Evolutionary conservation across 345 rosid genomes (phyloP).

Genomic region (Ceriops zippeliana): DNA sequence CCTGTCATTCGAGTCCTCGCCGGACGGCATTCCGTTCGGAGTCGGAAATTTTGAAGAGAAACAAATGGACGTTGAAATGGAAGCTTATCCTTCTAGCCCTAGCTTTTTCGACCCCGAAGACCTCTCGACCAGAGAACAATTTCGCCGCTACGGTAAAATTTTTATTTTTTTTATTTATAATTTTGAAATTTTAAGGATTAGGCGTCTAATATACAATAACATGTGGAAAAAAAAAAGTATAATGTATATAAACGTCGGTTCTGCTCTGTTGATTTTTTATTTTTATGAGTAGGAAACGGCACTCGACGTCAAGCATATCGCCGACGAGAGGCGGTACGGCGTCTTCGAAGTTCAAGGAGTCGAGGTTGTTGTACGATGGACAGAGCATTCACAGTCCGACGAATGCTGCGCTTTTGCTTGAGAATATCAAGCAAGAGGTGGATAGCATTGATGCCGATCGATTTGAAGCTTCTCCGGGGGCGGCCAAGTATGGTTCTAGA

Average conservation of each 20-base stretch:
- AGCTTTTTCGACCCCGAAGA: slow-evolving; percentile 65
- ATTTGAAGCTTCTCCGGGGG: slow-evolving; percentile 41
- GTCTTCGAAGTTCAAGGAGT: slow-evolving; percentile 54
- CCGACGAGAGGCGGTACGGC: slow-evolving; percentile 46
- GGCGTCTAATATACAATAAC: not conserved
- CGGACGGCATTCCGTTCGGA: not conserved
- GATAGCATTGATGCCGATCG: slow-evolving; percentile 48
- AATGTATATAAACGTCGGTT: not conserved
- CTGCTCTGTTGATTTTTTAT: not conserved
- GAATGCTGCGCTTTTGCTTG: slow-evolving; percentile 86
- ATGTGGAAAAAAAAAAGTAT: no score
- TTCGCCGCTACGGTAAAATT: slow-evolving; percentile 75
- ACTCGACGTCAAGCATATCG: slow-evolving; percentile 50
- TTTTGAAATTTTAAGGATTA: not conserved
- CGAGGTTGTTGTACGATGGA: slow-evolving; percentile 72
- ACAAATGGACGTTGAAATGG: slow-evolving; percentile 72
- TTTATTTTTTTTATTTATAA: not conserved
- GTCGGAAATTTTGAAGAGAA: not conserved
- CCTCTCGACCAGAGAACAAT: slow-evolving; percentile 63
- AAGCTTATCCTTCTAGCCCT: slow-evolving; percentile 46
- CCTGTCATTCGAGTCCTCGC: not conserved
- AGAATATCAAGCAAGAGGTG: slow-evolving; percentile 87
- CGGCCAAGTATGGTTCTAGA: slow-evolving; percentile 44
- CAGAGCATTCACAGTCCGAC: slow-evolving; percentile 79
- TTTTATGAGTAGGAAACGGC: slow-evolving; percentile 56